Evolutionary conservation across 345 rosid species (phyloP), one percentile per base, ranked within the genome.

Genomic region (Eucalyptus globulus): DNA sequence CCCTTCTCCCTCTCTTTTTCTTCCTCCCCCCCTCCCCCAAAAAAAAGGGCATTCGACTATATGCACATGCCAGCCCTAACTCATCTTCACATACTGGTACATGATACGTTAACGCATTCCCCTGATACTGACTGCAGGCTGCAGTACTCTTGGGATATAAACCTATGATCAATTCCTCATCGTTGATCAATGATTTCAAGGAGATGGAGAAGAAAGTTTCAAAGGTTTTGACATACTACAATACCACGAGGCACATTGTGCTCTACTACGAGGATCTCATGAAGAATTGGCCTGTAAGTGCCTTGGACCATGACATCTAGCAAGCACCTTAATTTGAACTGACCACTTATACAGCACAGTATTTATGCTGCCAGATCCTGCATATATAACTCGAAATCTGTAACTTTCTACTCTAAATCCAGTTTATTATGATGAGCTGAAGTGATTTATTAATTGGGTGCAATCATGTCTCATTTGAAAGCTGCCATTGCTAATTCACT

Each of bases 241-340:
- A 95, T 69, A 94, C 90, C 89, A 96, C 98, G 2, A 95, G 96
- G 43, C 99, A 98, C 89, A 94, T 97, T 5, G 92, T 95, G 91
- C 83, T 97, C 83, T 96, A 92, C 92, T 97, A 97, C 4, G 99
- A 97, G 94, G 99, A 97, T 92, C 95, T 97, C 24, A 54, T 95
- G 14, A 94, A 90, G 89, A 92, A 95, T 90, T 92, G 14, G 12
- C 92, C 93, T 83, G 98, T 97, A 91, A 93, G 92, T 87, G 34
- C 69, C 31, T 86, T 0, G 50, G 6, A 15, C 69, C 31, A 27
- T 62, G 69, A 62, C 69, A 29, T 62, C 69, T 62, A 62, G 69
- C 69, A 62, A 62, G 69, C 31, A 29, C 69, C 34, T 62, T 62
- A 29, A 62, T 62, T 62, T 29, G 31, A 27, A 62, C 16, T 62